Conservation (phyloP, 2,329 filamentous ascomycete species). For the Furcasterigmium furcatum region DNA sequence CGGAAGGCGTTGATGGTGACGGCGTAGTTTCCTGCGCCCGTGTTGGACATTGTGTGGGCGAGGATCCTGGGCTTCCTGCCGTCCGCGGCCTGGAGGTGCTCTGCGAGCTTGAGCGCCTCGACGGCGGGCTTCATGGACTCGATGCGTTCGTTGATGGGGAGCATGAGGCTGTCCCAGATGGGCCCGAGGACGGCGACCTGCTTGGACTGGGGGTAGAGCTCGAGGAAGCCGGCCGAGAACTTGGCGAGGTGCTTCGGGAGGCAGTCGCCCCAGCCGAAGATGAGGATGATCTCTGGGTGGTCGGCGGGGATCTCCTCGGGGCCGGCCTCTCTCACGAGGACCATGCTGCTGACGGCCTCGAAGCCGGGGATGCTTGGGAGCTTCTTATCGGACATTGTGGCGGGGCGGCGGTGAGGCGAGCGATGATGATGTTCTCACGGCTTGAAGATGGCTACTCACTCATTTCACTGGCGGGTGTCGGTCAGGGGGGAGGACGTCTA, state of each 20-base stretch:
- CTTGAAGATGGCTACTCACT: too few relatives aligned
- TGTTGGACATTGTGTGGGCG: conserved; percentile 56
- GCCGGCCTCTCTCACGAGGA: conserved; percentile 38
- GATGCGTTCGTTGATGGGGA: conserved; percentile 37
- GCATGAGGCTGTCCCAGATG: conserved; percentile 43
- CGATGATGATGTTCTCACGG: too few relatives aligned
- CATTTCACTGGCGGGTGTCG: too few relatives aligned
- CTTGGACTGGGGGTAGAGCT: conserved; percentile 45
- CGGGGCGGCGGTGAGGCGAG: not conserved
- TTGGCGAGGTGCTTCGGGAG: conserved; percentile 51
- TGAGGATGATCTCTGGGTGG: conserved; percentile 43
- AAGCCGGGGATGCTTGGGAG: conserved; percentile 36
- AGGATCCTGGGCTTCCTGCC: conserved; percentile 32
- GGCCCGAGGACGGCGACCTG: conserved; percentile 49
- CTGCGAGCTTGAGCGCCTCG: conserved; percentile 19
- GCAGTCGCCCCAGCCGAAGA: conserved; percentile 58
- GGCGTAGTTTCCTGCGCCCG: conserved; percentile 50
- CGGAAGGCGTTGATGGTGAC: conserved; percentile 45
- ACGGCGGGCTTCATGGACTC: conserved; percentile 42
- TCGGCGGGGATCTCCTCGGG: conserved; percentile 13
- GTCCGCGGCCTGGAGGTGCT: conserved; percentile 21
- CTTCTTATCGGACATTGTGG: conserved; percentile 9
- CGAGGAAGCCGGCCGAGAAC: conserved; percentile 48
- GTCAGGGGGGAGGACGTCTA: too few relatives aligned
- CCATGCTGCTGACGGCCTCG: conserved; percentile 40